Percentiles rank a stretch among this genome's conserved stretches.
phyloP scores from a whole-genome alignment of 208 protist genomes.

The Acanthamoeba lenticulata region DNA sequence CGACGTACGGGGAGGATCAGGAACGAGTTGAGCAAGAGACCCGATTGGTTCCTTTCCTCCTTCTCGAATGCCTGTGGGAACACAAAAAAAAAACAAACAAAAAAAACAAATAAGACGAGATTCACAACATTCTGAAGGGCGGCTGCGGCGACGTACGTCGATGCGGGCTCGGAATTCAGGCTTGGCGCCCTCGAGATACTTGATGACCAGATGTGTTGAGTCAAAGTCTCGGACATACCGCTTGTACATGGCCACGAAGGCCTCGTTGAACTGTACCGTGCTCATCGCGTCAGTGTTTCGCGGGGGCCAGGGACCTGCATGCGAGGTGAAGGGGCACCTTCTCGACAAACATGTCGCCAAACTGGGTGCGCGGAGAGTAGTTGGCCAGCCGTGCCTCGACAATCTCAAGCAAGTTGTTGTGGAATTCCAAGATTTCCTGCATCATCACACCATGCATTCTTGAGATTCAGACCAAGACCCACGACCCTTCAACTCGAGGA shows the following conservation, averaged over 20 bases:
- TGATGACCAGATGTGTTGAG: slow-evolving; percentile 16
- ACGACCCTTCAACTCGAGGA: too few species aligned
- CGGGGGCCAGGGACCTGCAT: neutral
- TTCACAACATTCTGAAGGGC: neutral
- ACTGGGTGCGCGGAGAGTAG: slow-evolving; percentile 16
- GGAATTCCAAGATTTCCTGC: slow-evolving; percentile 67
- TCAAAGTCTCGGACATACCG: slow-evolving; percentile 34
- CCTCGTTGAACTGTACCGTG: neutral
- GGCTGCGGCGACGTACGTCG: neutral
- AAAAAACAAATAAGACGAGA: neutral
- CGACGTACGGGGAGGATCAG: slow-evolving; percentile 27
- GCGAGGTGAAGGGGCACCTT: slow-evolving; percentile 40
- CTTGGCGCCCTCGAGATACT: neutral
- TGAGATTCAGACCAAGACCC: too few species aligned
- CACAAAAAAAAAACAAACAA: neutral
- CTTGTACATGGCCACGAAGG: slow-evolving; percentile 19
- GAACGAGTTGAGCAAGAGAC: slow-evolving; percentile 16
- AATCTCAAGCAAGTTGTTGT: slow-evolving; percentile 50
- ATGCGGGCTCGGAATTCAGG: neutral
- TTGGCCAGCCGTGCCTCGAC: slow-evolving; percentile 52
- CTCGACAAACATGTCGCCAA: slow-evolving; percentile 76
- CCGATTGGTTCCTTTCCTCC: neutral
- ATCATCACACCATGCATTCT: too few species aligned
- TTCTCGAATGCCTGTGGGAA: neutral
- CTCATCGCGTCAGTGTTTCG: neutral